Percentiles rank a stretch among this genome's conserved stretches.
Conservation (phyloP, 139 green algal genomes). For the Ulvella scutata region DNA sequence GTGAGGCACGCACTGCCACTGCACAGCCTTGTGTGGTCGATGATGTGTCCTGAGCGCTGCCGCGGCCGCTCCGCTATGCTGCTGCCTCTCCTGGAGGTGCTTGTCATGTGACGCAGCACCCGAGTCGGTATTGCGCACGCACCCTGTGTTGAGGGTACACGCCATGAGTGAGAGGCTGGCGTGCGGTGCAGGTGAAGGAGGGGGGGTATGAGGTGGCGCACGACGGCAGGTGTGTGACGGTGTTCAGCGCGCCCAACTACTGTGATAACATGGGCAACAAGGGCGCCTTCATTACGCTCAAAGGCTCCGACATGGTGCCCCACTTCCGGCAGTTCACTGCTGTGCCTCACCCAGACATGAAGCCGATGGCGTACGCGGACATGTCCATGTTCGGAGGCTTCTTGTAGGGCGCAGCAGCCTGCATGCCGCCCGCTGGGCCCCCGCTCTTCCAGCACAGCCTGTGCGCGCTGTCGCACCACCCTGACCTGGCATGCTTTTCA, state of each 20-base stretch:
- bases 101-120: too few relatives aligned
- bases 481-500: too few relatives aligned
- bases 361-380: conserved; percentile 82
- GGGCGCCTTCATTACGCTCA: conserved; percentile 88
- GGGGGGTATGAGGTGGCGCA: conserved; percentile 90
- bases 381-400: conserved; percentile 22
- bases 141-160: too few relatives aligned
- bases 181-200: conserved; percentile 68
- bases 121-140: too few relatives aligned
- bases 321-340: conserved; percentile 83
- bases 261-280: conserved; percentile 80
- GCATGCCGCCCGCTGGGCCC: too few relatives aligned
- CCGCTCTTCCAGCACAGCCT: too few relatives aligned
- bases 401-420: conserved; percentile 7
- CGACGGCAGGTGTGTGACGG: conserved; percentile 70
- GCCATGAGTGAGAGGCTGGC: neutral
- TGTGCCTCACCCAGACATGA: conserved; percentile 76
- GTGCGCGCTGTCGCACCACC: too few relatives aligned
- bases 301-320: conserved; percentile 74
- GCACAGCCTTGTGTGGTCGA: too few relatives aligned
- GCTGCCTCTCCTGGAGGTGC: too few relatives aligned
- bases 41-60: too few relatives aligned
- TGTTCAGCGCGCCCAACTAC: conserved; percentile 98
- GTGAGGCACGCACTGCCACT: too few relatives aligned
- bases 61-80: too few relatives aligned